Conservation (phyloP, 139 green algal genomes). For the Volvox reticuliferus region DNA sequence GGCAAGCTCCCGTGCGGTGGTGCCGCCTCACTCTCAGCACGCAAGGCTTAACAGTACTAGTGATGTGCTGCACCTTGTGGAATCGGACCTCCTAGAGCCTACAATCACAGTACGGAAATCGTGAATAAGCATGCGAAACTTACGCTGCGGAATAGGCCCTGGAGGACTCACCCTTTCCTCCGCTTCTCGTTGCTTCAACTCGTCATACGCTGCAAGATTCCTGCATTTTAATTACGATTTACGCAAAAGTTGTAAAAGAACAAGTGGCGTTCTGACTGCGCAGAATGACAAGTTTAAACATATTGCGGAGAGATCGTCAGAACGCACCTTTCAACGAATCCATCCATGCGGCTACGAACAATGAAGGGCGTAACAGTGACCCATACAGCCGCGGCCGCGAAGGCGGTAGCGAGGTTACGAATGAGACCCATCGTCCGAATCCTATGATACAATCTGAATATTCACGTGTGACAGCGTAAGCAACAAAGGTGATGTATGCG, state of each 20-base stretch:
- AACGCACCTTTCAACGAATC: constrained; percentile 29
- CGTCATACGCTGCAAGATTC: constrained; percentile 34
- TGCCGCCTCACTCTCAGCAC: no score
- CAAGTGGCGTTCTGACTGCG: neutral
- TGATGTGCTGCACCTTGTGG: constrained; percentile 1
- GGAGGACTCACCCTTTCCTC: constrained; percentile 10
- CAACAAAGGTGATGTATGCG: no score
- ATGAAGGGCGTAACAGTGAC: neutral
- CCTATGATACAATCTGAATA: no score
- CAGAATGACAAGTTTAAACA: neutral
- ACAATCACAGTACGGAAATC: neutral
- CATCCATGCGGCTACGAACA: constrained; percentile 18
- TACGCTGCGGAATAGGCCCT: neutral
- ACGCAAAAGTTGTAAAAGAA: no score
- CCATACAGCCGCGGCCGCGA: neutral
- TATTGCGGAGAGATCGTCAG: neutral
- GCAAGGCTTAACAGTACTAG: neutral
- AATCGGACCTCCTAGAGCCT: constrained; percentile 25
- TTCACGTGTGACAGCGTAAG: no score
- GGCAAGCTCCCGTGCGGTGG: no score
- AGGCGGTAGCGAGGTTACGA: constrained; percentile 20
- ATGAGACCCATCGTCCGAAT: constrained; percentile 28
- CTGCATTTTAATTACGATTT: neutral
- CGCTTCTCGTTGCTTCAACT: neutral
- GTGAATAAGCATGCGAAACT: neutral